These are phyloP conservation scores for Barbatosphaeria neglecta DNA, from an alignment of 495 filamentous ascomycete genomes.

Conservation along the genomic window DNA sequence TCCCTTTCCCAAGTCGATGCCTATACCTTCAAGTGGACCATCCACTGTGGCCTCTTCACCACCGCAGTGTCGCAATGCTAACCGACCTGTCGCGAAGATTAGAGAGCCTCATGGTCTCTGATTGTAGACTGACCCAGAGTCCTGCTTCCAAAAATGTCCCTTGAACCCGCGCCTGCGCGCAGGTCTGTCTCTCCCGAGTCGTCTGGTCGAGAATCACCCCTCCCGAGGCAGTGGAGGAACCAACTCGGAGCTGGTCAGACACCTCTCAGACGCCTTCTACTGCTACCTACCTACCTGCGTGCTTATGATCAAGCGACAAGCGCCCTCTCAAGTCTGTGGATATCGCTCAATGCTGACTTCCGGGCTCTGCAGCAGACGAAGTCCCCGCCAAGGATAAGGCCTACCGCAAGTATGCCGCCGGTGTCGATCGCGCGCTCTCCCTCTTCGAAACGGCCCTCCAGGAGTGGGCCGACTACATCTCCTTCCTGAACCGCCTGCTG, in stretches of 20 bases:
- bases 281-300: conserved; percentile 8
- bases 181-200: conserved; percentile 64
- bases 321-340: no score
- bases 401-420: conserved; percentile 81
- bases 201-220: conserved; percentile 63
- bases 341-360: no score
- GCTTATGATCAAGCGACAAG: no score
- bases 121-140: background rate
- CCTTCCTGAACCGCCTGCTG: conserved; percentile 79
- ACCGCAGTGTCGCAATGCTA: background rate
- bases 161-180: conserved; percentile 62
- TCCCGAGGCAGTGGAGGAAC: conserved; percentile 47
- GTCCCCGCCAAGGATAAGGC: conserved; percentile 72
- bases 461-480: conserved; percentile 99
- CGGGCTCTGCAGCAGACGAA: conserved; percentile 35
- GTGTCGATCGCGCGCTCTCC: conserved; percentile 75
- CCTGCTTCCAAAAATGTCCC: conserved; percentile 19
- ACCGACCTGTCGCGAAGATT: background rate
- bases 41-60: background rate
- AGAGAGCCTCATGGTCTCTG: background rate
- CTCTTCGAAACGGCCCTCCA: conserved; percentile 88
- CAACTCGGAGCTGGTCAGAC: conserved; percentile 37
- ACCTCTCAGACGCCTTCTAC: background rate
- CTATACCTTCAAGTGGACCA: no score
- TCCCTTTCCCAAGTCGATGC: no score